Evolutionary conservation across 805 yeast species (phyloP), one percentile per base, ranked within the genome.

Genomic region (Kodamaea neixiangensis): DNA sequence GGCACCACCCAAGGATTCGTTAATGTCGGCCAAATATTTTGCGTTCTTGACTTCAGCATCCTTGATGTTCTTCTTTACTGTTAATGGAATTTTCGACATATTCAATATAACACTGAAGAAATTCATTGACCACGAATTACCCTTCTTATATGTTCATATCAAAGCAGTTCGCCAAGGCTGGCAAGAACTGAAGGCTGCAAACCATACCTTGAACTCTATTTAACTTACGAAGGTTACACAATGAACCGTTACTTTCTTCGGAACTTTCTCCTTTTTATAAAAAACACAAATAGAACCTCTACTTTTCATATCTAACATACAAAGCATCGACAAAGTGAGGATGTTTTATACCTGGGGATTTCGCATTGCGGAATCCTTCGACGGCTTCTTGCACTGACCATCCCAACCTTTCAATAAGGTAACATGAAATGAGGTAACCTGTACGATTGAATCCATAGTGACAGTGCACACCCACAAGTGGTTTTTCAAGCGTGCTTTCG

Each of bases 361-460:
- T 78, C 3, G 89, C 82, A 0, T 42, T 56, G 44, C 69, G 74
- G 62, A 84, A 87, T 0, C 83, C 83, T 10, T 73, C 78, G 13
- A 87, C 73, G 0, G 93, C 88, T 44, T 83, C 87, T 34, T 71
- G 69, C 2, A 86, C 88, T 3, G 75, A 60, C 80, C 86, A 80
- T 0, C 82, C 82, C 29, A 80, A 64, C 47, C 68, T 70, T 59
- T 85, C 89, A 19, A 87, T 75, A 59, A 87, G 68, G 61, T 83
- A 87, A 59, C 87, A 80, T 61, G 89, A 83, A 15, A 87, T 80
- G 46, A 87, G 72, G 58, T 81, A 87, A 2, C 94, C 93, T 0
- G 93, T 87, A 50, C 93, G 71, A 63, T 87, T 87, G 67, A 86
- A 88, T 5, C 93, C 94, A 61, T 87, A 87, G 63, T 87, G 94